Base-by-base conservation (phyloP, 2,329 filamentous ascomycete species). In the Ceratocystis huliohia region DNA sequence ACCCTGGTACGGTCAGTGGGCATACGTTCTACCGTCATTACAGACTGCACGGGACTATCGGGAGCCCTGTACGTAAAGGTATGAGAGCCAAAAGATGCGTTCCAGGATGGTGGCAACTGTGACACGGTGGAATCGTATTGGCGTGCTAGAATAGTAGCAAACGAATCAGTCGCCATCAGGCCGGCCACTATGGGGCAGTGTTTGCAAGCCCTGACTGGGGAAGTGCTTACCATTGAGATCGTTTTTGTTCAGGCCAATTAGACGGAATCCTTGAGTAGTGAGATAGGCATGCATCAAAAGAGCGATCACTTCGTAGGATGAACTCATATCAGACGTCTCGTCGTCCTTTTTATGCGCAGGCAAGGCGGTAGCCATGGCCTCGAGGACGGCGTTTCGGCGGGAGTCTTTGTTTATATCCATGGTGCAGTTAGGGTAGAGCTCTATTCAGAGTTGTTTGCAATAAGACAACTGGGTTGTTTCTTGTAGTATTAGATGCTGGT, bases 21-120 rank as follows among this genome's bases (percentile, higher is more conserved):
- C 71, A 96, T 82, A 65, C 91, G 84, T 74, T 88, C 91, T 69
- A 96, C 77, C 73, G 91, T 93, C 70, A 96, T 75, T 33, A 96
- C 80, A 73, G 88, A 96, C 68, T 87, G 84, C 83, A 92, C 89
- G 17, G 91, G 86, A 0, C 91, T 96, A 74, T 96, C 89, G 28
- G 84, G 80, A 75, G 96, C 92, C 2, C 85, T 84, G 77, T 97
- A 97, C 69, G 91, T 84, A 75, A 97, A 96, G 66, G 87, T 84
- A 73, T 90, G 88, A 15, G 86, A 85, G 69, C 84, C 84, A 67
- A 82, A 81, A 22, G 83, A 83, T 13, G 84, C 79, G 75, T 96
- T 96, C 94, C 94, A 97, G 76, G 85, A 82, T 17, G 81, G 67
- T 0, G 91, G 89, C 1, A 97, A 81, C 41, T 85, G 80, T 7